phyloP scores from a whole-genome alignment of 257 asterid species.

The Jacaranda mimosifolia region DNA sequence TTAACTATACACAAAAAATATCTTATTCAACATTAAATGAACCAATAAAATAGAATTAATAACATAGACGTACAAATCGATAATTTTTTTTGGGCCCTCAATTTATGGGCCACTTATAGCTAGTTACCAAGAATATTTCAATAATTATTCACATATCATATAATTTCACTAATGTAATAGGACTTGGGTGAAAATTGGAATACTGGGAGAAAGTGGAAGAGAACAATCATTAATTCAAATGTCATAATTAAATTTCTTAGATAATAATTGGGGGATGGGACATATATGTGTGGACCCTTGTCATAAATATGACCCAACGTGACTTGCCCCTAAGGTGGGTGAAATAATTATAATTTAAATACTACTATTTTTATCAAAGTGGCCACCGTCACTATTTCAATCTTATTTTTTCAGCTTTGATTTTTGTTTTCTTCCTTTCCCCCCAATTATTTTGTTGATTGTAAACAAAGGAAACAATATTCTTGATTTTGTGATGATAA shows the following conservation, averaged over 20 bases:
- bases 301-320: conserved; percentile 40
- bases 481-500: too few relatives aligned
- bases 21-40: too few relatives aligned
- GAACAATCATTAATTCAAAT: conserved; percentile 28
- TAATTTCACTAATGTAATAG: background rate
- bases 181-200: background rate
- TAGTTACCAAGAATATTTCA: background rate
- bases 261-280: conserved; percentile 33
- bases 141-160: background rate
- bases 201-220: conserved; percentile 5
- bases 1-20: too few relatives aligned
- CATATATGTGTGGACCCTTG: conserved; percentile 47
- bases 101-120: background rate
- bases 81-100: background rate
- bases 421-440: background rate
- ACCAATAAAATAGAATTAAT: too few relatives aligned
- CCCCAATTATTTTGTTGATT: too few relatives aligned
- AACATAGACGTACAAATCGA: background rate
- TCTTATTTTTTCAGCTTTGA: background rate
- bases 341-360: conserved; percentile 26
- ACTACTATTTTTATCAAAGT: conserved; percentile 12
- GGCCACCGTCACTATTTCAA: conserved; percentile 48
- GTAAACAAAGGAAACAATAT: too few relatives aligned
- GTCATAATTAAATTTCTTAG: conserved; percentile 32
- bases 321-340: conserved; percentile 43